A percentile compares a stretch with the other conserved stretches of the same genome.
Evolutionary conservation across 495 filamentous ascomycete genomes (phyloP).

Genomic region (Recurvomyces mirabilis): DNA sequence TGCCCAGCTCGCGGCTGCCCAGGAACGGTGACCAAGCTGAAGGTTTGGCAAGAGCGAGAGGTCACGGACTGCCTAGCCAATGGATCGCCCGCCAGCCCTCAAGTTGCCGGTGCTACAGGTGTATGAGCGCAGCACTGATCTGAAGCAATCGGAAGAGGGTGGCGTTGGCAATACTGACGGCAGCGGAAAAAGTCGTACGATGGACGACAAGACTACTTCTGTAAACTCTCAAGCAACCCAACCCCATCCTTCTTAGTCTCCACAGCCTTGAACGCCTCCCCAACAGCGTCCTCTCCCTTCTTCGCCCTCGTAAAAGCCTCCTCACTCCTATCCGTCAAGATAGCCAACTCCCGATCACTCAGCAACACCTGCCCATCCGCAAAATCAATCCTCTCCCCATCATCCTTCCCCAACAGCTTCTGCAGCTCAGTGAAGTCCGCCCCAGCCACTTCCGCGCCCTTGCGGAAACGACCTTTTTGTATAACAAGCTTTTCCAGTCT

Average conservation of each 20-base stretch:
- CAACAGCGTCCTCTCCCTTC: constrained; percentile 47
- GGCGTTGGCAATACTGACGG: too few species aligned
- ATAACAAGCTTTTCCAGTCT: constrained; percentile 90
- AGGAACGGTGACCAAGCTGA: too few species aligned
- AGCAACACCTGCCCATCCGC: constrained; percentile 52
- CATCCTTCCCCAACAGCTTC: constrained; percentile 50
- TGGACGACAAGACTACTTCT: constrained; percentile 19
- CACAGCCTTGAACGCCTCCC: constrained; percentile 54
- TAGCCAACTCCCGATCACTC: constrained; percentile 62
- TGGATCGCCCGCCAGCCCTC: too few species aligned
- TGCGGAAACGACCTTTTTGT: constrained; percentile 70
- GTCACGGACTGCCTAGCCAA: too few species aligned
- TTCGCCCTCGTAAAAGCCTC: constrained; percentile 76
- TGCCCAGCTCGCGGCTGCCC: too few species aligned
- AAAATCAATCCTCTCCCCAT: constrained; percentile 43
- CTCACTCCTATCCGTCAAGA: constrained; percentile 73
- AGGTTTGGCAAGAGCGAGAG: too few species aligned
- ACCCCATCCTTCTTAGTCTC: constrained; percentile 46
- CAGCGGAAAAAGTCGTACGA: too few species aligned
- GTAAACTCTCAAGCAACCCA: constrained; percentile 30
- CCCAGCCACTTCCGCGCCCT: constrained; percentile 33
- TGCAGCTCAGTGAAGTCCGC: constrained; percentile 49
- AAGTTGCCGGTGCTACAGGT: too few species aligned
- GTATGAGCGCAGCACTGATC: too few species aligned
- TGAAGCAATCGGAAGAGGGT: too few species aligned